Conservation (phyloP, 108 stramenopile species). For the Licmophora abbreviata region DNA sequence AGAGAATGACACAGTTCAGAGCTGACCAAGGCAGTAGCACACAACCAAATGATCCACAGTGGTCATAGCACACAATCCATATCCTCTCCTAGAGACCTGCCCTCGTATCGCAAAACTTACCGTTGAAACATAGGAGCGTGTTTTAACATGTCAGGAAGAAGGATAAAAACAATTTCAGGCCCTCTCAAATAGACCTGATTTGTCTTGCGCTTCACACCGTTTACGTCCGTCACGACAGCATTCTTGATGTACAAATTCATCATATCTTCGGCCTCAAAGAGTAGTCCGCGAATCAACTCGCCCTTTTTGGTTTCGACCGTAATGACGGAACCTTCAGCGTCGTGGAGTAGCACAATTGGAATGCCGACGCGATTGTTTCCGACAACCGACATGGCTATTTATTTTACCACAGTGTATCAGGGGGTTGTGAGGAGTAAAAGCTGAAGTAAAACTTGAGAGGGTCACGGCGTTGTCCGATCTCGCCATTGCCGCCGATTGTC, state of each 20-base stretch:
- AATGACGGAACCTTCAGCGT: conserved; percentile 78
- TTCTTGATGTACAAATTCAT: conserved; percentile 88
- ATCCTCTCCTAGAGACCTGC: too few species aligned
- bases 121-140: conserved; percentile 88
- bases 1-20: not conserved
- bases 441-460: too few species aligned
- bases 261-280: conserved; percentile 88
- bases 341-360: conserved; percentile 83
- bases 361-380: conserved; percentile 88
- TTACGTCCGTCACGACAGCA: conserved; percentile 48
- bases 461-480: too few species aligned
- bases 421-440: too few species aligned
- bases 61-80: not conserved
- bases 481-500: too few species aligned
- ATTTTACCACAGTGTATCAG: too few species aligned
- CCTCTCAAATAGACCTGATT: conserved; percentile 78
- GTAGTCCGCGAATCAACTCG: conserved; percentile 71
- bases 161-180: conserved; percentile 77
- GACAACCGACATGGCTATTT: conserved; percentile 78
- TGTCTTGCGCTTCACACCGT: conserved; percentile 61
- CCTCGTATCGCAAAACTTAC: conserved; percentile 37
- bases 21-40: not conserved
- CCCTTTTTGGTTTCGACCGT: conserved; percentile 82
- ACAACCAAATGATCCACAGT: not conserved
- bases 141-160: conserved; percentile 75